Percentiles rank a stretch among this genome's conserved stretches.
These are phyloP conservation scores for Pisolithus tinctorius DNA, from an alignment of 768 basidiomycete genomes.

Conservation along the genomic window DNA sequence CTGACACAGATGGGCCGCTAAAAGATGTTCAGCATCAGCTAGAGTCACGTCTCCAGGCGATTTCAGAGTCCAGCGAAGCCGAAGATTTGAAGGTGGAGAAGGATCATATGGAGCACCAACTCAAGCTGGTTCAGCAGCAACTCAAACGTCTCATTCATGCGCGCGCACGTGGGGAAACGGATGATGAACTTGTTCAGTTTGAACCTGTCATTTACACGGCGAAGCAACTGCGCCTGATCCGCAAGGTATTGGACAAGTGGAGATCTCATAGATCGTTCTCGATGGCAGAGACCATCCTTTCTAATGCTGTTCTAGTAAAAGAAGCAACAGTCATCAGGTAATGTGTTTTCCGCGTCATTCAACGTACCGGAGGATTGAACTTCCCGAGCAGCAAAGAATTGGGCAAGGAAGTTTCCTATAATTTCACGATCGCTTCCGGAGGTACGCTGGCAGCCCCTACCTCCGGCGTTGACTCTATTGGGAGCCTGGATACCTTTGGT, in stretches of 20 bases:
- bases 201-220: conserved; percentile 83
- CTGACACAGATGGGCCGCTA: conserved; percentile 57
- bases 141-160: conserved; percentile 79
- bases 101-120: conserved; percentile 88
- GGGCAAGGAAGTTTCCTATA: conserved; percentile 81
- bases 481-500: conserved; percentile 86
- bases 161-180: conserved; percentile 69
- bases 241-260: conserved; percentile 83
- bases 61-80: conserved; percentile 64
- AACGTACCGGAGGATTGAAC: conserved; percentile 2
- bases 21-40: conserved; percentile 71
- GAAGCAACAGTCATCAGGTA: conserved; percentile 94
- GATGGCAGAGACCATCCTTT: conserved; percentile 87
- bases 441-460: conserved; percentile 70
- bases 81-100: conserved; percentile 87
- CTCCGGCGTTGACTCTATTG: conserved; percentile 81
- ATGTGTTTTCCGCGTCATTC: conserved; percentile 7
- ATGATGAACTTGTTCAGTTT: conserved; percentile 52
- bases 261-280: conserved; percentile 76
- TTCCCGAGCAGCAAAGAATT: conserved; percentile 64
- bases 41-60: conserved; percentile 57
- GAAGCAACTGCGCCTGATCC: conserved; percentile 73
- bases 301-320: conserved; percentile 79
- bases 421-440: conserved; percentile 87
- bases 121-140: conserved; percentile 71